Conservation (phyloP, 2,329 filamentous ascomycete species). For the Salinomyces thailandicus region DNA sequence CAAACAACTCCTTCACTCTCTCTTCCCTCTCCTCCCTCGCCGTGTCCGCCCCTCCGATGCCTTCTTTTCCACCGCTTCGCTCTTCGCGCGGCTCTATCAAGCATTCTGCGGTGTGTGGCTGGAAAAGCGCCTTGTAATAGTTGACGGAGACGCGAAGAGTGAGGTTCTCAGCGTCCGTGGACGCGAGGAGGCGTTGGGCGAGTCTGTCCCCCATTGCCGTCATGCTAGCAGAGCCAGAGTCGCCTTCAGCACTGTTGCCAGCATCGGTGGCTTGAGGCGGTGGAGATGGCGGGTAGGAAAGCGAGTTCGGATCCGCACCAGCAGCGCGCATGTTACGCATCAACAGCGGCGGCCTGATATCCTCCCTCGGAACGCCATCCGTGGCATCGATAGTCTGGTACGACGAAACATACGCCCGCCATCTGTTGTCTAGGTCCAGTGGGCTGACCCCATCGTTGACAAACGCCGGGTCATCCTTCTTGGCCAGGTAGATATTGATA, state of each 20-base stretch:
- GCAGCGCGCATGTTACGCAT: conserved; percentile 28
- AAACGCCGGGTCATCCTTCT: conserved; percentile 70
- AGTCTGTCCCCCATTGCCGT: conserved; percentile 4
- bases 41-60: conserved; percentile 24
- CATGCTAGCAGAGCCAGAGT: background rate
- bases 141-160: conserved; percentile 35
- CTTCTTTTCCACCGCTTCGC: conserved; percentile 27
- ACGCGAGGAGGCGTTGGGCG: conserved; percentile 13
- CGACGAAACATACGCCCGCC: conserved; percentile 93
- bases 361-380: conserved; percentile 28
- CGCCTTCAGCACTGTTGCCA: conserved; percentile 2
- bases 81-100: conserved; percentile 29
- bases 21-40: conserved; percentile 27
- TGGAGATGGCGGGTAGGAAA: conserved; percentile 10
- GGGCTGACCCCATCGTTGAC: conserved; percentile 55
- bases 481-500: conserved; percentile 70
- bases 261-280: conserved; percentile 3
- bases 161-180: conserved; percentile 31
- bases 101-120: conserved; percentile 32
- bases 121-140: conserved; percentile 34
- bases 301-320: conserved; percentile 22
- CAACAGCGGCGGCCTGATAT: conserved; percentile 31
- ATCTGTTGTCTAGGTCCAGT: conserved; percentile 45
- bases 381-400: conserved; percentile 84
- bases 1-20: conserved; percentile 31